Base-by-base conservation (phyloP, 2,329 filamentous ascomycete genomes). In the Fonsecaea monophora region DNA sequence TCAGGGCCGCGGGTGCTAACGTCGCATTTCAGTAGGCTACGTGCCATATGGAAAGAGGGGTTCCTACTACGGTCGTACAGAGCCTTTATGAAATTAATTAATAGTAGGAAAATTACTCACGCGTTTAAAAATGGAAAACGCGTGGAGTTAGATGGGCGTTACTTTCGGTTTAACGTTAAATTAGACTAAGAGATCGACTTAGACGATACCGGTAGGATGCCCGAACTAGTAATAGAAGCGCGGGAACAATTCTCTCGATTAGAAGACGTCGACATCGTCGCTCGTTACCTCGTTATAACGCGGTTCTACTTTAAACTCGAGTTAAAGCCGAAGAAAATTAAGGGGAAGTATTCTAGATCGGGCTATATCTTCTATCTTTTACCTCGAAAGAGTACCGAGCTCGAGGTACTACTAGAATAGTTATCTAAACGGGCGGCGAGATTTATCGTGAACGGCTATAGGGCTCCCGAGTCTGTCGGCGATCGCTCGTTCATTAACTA, bases 221-320 rank as follows among this genome's bases (percentile, higher is more conserved):
- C 10, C 38, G 38, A 4, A 13, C 38, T 40, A 13, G 9, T 13
- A 40, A 40, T 13, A 60, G 55, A 62, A 18, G 67, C 69, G n/a
- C 56, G 53, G 48, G 63, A 65, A 13, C 65, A 65, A 3, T 60
- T 70, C 25, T 69, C 60, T 57, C 53, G 67, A 25, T 71, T 56
- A 42, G 69, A 65, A 40, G 25, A 74, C 40, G 32, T 73, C 35
- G 68, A 71, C 32, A 56, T 62, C 10, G 66, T 73, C 38, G 66
- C 69, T 21, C 50, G 60, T 65, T 73, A 63, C 54, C 54, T 74
- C 30, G 66, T 74, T 50, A 66, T 68, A 21, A 65, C 71, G 65
- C 61, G 67, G 25, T 74, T 74, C 64, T 53, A 73, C 34, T 74
- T 74, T 54, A 65, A 74, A 60, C 48, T 74, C 32, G 67, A 70